Conservation (phyloP, 768 basidiomycete species). For the Pleurotus ostreatus region DNA sequence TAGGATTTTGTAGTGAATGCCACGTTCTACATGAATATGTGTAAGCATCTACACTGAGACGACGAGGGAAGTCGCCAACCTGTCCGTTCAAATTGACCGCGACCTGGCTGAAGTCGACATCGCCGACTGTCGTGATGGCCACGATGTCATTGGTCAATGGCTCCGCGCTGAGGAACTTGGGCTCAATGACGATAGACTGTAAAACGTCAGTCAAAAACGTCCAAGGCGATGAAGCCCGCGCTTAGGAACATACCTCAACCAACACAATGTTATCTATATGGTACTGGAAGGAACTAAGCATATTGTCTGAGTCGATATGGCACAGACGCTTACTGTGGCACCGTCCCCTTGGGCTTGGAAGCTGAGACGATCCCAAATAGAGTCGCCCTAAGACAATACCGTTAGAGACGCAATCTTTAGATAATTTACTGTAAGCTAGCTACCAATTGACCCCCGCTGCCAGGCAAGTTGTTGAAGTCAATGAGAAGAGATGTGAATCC, state of each 20-base stretch:
- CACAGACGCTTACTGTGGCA: conserved; percentile 27
- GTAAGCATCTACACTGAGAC: neutral
- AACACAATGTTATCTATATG: conserved; percentile 48
- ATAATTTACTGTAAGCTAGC: too few species aligned
- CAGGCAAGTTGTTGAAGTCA: conserved; percentile 44
- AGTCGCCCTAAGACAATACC: conserved; percentile 16
- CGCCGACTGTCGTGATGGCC: conserved; percentile 45
- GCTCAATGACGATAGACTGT: conserved; percentile 39
- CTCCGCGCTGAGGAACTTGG: conserved; percentile 48
- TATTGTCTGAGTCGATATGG: neutral
- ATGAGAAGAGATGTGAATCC: conserved; percentile 41
- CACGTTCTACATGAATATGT: conserved; percentile 21
- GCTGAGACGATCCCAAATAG: conserved; percentile 46
- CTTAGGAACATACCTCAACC: conserved; percentile 26
- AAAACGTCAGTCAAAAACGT: too few species aligned
- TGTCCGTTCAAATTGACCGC: conserved; percentile 33
- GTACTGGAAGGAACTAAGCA: conserved; percentile 25
- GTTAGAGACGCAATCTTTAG: too few species aligned
- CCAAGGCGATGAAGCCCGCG: too few species aligned
- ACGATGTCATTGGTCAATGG: conserved; percentile 43
- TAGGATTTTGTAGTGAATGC: conserved; percentile 32
- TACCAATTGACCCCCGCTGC: conserved; percentile 34
- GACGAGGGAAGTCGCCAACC: conserved; percentile 19
- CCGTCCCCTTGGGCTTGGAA: conserved; percentile 45
- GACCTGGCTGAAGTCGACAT: conserved; percentile 36